Evolutionary conservation across 164 flowering plant species (phyloP), one percentile per base, ranked within the genome.

Genomic region (Macadamia integrifolia): DNA sequence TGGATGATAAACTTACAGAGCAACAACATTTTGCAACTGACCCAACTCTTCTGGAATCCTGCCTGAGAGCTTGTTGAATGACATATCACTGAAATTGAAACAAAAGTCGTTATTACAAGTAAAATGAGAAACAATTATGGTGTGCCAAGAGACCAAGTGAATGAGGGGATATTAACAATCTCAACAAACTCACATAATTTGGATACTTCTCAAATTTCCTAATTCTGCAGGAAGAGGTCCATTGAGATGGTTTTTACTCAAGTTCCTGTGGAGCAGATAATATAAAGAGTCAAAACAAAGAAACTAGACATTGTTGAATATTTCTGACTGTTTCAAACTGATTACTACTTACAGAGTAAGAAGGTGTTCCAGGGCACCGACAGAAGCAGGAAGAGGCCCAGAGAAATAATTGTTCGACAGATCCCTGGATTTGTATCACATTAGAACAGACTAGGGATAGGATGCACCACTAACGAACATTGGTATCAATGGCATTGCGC

Each of bases 311-410:
- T 18, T 3, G 9, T 46, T 46, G 50, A 46, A 9, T 46, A 46
- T 9, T 46, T 8, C 50, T 46, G 13, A 46, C 7, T 9, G 50
- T 9, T 14, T 53, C 57, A 53, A 53, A 10, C 12, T 61, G 53
- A 12, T 14, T 13, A 29, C 12, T 4, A 67, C 89, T 74, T 77
- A 91, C 98, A 93, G 71, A 23, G 72, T 85, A 29, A 91, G 87
- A 65, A 93, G 92, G 71, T 93, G 98, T 81, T 93, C 98, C 32
- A 93, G 73, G 69, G 80, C 89, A 72, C 98, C 98, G 57, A 93
- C 69, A 43, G 96, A 85, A 50, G 89, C 81, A 23, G 98, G 98
- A 58, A 88, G 71, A 40, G 74, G 76, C 44, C 97, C 98, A 0
- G 86, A 79, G 66, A 93, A 91, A 52, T 78, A 73, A 74, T 91